Base-by-base conservation (phyloP, 108 stramenopile genomes). In the Skeletonema marinoi region DNA sequence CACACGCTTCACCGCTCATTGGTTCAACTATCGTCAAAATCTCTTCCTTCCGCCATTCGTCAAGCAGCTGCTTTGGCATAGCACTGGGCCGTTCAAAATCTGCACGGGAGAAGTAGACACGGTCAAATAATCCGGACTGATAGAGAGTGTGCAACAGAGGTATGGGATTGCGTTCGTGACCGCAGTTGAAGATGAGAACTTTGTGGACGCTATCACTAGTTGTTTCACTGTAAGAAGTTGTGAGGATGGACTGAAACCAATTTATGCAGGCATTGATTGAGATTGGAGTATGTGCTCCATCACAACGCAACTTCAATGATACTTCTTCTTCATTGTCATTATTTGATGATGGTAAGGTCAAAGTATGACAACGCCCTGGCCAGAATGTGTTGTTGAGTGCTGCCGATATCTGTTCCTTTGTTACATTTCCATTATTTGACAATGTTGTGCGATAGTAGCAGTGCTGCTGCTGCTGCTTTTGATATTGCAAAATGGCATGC, bases 131-230 rank as follows among this genome's bases (percentile, higher is more conserved):
- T n/a, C 71, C 41, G 3, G 80, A 68, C 46, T 60, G 25, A 44
- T 61, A 42, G 12, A 70, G 71, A 59, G 73, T 71, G 51, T 83
- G 48, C 16, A 95, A 60, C 10, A 95, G 71, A 41, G 89, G 88
- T 13, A 95, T 58, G 7, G 94, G 94, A 83, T 89, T 86, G 32
- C 90, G 85, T 69, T 95, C 94, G 78, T 95, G 94, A 56, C 89
- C 86, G 76, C 92, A 93, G 68, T 95, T 88, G 82, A 95, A 95
- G 29, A 95, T 60, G 14, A 95, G 82, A 2, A 84, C 76, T 31
- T 66, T 72, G 75, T n/a, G 48, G 7, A 68, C 25, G 65, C 3
- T n/a, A 5, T 21, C 21, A 46, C 12, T 41, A 25, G 2, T 32
- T 81, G 17, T 12, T 21, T 74, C 21, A 21, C 32, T 5, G 66